These are phyloP conservation scores for Saccharomycopsis amapae DNA, from an alignment of 805 yeast genomes.

Conservation along the genomic window DNA sequence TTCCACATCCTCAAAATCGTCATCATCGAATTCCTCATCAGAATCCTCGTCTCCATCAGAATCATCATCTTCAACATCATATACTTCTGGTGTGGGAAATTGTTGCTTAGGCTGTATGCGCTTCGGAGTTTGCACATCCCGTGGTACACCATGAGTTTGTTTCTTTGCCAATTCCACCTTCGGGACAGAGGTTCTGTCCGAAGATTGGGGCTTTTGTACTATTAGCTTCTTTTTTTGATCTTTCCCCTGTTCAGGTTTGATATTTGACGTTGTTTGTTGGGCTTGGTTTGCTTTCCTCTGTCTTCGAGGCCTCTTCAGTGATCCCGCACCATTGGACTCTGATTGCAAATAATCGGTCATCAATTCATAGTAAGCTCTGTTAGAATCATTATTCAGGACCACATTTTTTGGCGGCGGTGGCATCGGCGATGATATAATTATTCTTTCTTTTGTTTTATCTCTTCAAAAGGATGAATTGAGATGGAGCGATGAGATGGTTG, in stretches of 20 bases:
- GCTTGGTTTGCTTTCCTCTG: neutral
- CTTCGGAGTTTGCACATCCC: neutral
- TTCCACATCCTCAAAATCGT: conserved; percentile 18
- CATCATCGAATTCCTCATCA: conserved; percentile 17
- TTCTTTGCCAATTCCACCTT: neutral
- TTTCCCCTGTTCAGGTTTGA: too few species aligned
- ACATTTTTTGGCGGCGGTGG: neutral
- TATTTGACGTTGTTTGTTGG: neutral
- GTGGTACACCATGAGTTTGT: neutral
- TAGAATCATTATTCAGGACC: neutral
- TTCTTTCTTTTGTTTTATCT: too few species aligned
- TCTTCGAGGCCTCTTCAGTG: neutral
- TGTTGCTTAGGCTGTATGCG: neutral
- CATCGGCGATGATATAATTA: too few species aligned
- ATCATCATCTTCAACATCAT: conserved; percentile 1
- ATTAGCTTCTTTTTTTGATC: neutral
- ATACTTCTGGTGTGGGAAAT: neutral
- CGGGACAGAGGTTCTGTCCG: neutral
- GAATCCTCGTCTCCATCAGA: neutral
- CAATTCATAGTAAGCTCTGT: conserved; percentile 10
- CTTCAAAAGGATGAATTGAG: too few species aligned
- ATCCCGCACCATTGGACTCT: neutral
- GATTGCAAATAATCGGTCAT: conserved; percentile 23
- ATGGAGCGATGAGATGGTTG: too few species aligned
- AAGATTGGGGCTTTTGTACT: neutral